Percentiles rank a stretch among this genome's conserved stretches.
Conservation (phyloP, 305 asterid species). For the Solanum aculeatissimum region DNA sequence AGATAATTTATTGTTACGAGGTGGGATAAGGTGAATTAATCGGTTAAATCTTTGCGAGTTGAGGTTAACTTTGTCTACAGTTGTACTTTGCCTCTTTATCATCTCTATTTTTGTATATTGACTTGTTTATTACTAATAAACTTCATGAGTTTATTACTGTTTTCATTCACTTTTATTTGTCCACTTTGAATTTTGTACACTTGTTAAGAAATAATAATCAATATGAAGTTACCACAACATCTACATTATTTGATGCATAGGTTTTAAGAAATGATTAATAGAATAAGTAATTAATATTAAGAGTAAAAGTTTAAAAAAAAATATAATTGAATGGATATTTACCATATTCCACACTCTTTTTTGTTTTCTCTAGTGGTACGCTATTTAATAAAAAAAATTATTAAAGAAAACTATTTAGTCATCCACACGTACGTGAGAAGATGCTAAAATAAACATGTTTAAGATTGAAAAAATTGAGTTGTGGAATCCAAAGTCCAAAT, state of each 20-base stretch:
- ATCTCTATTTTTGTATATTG: not conserved
- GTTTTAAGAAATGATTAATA: too few relatives aligned
- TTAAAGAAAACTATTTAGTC: not conserved
- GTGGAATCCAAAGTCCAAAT: not conserved
- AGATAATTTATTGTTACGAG: not conserved
- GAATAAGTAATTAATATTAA: too few relatives aligned
- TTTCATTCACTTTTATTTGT: too few relatives aligned
- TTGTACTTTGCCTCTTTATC: fast-evolving
- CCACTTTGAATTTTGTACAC: too few relatives aligned
- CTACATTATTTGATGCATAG: too few relatives aligned
- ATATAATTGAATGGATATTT: too few relatives aligned
- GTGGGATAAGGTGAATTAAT: not conserved
- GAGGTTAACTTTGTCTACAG: not conserved
- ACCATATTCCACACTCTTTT: not conserved
- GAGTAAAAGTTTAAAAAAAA: too few relatives aligned
- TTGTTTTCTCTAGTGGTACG: not conserved
- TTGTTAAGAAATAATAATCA: too few relatives aligned
- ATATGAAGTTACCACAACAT: too few relatives aligned
- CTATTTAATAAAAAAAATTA: not conserved
- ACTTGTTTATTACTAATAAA: not conserved
- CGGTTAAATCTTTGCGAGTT: not conserved
- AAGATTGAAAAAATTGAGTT: too few relatives aligned
- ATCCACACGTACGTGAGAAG: not conserved
- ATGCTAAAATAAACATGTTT: not conserved
- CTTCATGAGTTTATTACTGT: not conserved